Base-by-base conservation (phyloP, 2,329 filamentous ascomycete species). In the Phoma herbarum region DNA sequence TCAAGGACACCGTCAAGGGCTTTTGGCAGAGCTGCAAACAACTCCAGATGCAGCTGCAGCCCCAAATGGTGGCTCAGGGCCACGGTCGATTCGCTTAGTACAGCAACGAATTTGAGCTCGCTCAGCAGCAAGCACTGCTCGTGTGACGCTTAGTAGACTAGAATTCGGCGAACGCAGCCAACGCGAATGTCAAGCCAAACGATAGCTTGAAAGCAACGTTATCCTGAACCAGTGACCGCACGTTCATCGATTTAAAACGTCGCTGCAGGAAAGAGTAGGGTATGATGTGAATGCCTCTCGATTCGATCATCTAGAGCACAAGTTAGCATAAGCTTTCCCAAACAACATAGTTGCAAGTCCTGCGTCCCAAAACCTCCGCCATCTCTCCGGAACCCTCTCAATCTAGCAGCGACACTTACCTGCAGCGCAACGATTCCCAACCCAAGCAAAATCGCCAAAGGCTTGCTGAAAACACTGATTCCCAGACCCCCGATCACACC, bases 141-240 rank as follows among this genome's bases (percentile, higher is more conserved):
- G 60, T 16, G 26, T 47, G 18, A 47, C 5, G 26, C n/a, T 45
- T 18, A 4, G 22, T 37, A 33, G 11, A 28, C 55, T 66, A 86
- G 57, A 89, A 83, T 49, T 80, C 75, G 69, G 82, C 83, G 82
- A 90, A 90, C 2, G 85, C 86, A 47, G 89, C 89, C 70, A 93
- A 77, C 25, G 88, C 85, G 77, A 93, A 93, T 26, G 90, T 90
- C 41, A 86, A 70, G n/a, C 87, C 86, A 74, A 93, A 93, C 3
- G 88, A 87, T 22, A 88, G 73, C 71, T 89, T 90, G 72, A 90
- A 89, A 18, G 85, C 84, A 2, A 86, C 83, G 65, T 87, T 85
- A 60, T 84, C 81, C 66, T 84, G 81, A 52, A 89, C 76, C 44
- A 83, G 78, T 4, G 80, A 81, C 44, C 80, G 75, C 20, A 86